Evolutionary conservation across 306 rosid species (phyloP).

Genomic region (Macrotyloma uniflorum): DNA sequence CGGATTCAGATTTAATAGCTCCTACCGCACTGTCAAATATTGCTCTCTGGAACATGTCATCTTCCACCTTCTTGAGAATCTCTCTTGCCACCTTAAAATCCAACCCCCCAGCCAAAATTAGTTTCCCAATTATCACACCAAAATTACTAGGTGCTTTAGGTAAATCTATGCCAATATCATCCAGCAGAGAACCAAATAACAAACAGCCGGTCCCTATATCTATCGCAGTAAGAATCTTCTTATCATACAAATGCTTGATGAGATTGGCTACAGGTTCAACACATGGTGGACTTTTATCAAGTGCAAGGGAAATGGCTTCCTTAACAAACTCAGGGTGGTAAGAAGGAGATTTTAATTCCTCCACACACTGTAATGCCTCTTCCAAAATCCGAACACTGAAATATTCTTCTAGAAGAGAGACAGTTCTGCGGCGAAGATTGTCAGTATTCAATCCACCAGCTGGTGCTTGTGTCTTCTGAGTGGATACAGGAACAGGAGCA

Average conservation of each 20-base stretch:
- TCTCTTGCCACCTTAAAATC: slow-evolving; percentile 64
- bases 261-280: slow-evolving; percentile 62
- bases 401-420: slow-evolving; percentile 76
- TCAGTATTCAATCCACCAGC: slow-evolving; percentile 48
- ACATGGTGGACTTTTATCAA: slow-evolving; percentile 68
- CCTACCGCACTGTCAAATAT: slow-evolving; percentile 47
- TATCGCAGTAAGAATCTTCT: slow-evolving; percentile 50
- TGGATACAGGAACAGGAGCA: slow-evolving; percentile 20
- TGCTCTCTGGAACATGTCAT: slow-evolving; percentile 49
- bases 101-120: slow-evolving; percentile 50
- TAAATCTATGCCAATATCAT: slow-evolving; percentile 69
- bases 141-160: slow-evolving; percentile 73
- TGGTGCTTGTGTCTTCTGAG: slow-evolving; percentile 58
- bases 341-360: slow-evolving; percentile 68
- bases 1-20: slow-evolving; percentile 48
- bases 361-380: slow-evolving; percentile 83
- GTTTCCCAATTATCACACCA: slow-evolving; percentile 63
- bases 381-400: slow-evolving; percentile 66
- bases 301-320: slow-evolving; percentile 67
- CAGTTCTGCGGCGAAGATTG: slow-evolving; percentile 54
- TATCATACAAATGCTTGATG: slow-evolving; percentile 52
- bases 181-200: slow-evolving; percentile 62
- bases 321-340: slow-evolving; percentile 80
- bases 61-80: slow-evolving; percentile 59
- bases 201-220: slow-evolving; percentile 70